These are phyloP conservation scores for Phalaenopsis aphrodite DNA, from an alignment of 106 monocot genomes.

Conservation along the genomic window DNA sequence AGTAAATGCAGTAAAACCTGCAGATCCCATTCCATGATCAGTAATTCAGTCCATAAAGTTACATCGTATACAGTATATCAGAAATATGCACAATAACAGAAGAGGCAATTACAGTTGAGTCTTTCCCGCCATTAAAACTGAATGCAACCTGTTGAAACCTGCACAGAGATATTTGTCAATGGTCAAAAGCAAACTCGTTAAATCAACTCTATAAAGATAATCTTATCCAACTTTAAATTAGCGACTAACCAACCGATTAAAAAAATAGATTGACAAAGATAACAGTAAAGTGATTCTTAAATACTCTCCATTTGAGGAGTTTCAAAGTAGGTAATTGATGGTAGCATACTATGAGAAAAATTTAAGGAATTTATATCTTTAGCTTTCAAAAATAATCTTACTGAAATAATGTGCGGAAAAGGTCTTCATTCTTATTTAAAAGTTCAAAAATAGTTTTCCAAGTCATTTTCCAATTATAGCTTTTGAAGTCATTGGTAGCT, in stretches of 20 bases:
- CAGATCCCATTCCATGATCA: background rate
- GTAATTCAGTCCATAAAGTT: background rate
- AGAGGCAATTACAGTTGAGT: constrained; percentile 80
- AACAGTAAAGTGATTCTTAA: background rate
- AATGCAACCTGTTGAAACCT: constrained; percentile 97
- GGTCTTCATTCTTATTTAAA: background rate
- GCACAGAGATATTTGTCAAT: constrained; percentile 8
- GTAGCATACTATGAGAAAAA: background rate
- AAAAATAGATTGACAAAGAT: background rate
- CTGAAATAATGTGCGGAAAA: background rate
- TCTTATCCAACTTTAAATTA: constrained; percentile 1
- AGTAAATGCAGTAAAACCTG: constrained; percentile 96
- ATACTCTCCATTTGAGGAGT: background rate
- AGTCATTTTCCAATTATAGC: background rate
- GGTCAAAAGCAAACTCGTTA: constrained; percentile 3
- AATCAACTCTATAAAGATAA: background rate
- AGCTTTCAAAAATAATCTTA: background rate
- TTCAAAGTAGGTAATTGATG: background rate
- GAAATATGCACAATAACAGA: constrained; percentile 9
- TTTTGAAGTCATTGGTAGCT: background rate
- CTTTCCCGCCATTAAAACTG: constrained; percentile 99
- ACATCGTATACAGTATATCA: background rate
- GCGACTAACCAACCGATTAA: background rate
- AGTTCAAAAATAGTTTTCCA: background rate
- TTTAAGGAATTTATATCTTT: background rate